Conservation (phyloP, 495 filamentous ascomycete genomes). For the Hypoxylon fuscum region DNA sequence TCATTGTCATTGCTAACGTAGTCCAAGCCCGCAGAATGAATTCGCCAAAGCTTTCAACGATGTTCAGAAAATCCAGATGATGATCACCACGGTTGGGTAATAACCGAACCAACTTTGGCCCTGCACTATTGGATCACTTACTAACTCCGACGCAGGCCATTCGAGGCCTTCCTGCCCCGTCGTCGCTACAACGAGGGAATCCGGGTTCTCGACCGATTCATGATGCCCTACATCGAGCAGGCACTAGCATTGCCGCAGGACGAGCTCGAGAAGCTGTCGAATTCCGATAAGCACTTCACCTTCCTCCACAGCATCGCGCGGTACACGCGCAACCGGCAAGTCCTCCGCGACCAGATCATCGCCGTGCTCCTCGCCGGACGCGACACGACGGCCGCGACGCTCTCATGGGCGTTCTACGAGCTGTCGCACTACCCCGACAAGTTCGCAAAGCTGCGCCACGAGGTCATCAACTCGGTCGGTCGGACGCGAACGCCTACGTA, state of each 20-base stretch:
- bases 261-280: constrained; percentile 60
- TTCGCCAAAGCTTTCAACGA: constrained; percentile 64
- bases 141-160: constrained; percentile 45
- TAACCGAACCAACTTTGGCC: neutral
- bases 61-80: constrained; percentile 61
- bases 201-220: constrained; percentile 58
- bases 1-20: constrained; percentile 11
- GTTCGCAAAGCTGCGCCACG: constrained; percentile 55
- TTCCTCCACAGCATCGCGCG: constrained; percentile 60
- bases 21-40: constrained; percentile 51
- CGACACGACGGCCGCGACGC: constrained; percentile 67
- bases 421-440: constrained; percentile 59
- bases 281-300: constrained; percentile 51
- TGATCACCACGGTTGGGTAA: constrained; percentile 53
- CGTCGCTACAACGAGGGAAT: constrained; percentile 54
- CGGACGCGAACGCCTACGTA: constrained; percentile 45
- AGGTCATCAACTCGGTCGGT: constrained; percentile 48
- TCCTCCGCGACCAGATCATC: constrained; percentile 67
- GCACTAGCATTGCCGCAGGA: constrained; percentile 57
- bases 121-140: neutral
- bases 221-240: constrained; percentile 61
- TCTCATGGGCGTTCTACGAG: constrained; percentile 65
- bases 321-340: constrained; percentile 54
- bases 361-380: constrained; percentile 67
- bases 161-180: constrained; percentile 54